Base-by-base conservation (phyloP, 805 yeast genomes). In the Barnettozyma wickerhamii region DNA sequence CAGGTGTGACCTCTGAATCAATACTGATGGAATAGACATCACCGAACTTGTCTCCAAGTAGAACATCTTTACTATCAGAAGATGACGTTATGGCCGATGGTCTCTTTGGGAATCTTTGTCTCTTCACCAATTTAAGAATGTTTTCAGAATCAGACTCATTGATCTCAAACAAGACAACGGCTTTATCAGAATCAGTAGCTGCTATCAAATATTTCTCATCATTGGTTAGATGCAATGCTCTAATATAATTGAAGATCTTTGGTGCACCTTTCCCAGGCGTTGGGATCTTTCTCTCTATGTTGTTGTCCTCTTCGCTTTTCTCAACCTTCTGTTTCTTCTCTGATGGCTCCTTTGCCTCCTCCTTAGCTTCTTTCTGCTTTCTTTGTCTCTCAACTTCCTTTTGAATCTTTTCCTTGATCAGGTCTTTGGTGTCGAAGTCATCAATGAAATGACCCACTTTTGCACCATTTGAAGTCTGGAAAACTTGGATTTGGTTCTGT, bases 21-120 rank as follows among this genome's bases (percentile, higher is more conserved):
- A 79, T 63, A 3, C 72, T 64, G 29, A 87, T 67, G 1, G 72
- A 60, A 59, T 86, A 93, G 6, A 89, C 96, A 63, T 93, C 99
- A 35, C 99, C 99, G 58, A 91, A 93, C 66, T 93, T 93, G 61
- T 93, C 99, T 17, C 95, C 96, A 19, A 90, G 74, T 3, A 88
- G 60, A 7, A 90, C 62, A 44, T 74, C 77, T 42, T 75, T 76
- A 27, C 63, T 63, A 26, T 82, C 71, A 1, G 79, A 64, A 7
- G 86, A 69, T 9, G 88, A 68, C 2, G 95, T 79, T 15, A 89
- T 69, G 2, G 96, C 81, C 50, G 88, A 82, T n/a, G 98, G 98
- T 62, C 98, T 79, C 62, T 91, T 91, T 28, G 96, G 89, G 55
- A 87, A 83, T 5, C 75, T 73, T 57, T 88, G 91, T 53, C 91